A percentile compares a stretch with the other conserved stretches of the same genome.
phyloP scores from a whole-genome alignment of 2,329 filamentous ascomycete genomes.

The Blastomyces silverae region DNA sequence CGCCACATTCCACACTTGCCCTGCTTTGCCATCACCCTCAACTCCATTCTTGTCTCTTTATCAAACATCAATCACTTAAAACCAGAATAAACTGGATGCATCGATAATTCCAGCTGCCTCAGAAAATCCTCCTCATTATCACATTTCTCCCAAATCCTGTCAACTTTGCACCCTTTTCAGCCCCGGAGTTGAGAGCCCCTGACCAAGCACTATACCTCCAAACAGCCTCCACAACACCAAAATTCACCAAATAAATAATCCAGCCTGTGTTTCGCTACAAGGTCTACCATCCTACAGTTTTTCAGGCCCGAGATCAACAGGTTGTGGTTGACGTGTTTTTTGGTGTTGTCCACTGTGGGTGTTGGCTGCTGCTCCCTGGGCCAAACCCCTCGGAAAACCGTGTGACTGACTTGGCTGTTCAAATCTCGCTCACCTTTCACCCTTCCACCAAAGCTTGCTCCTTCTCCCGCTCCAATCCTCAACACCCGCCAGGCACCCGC shows the following conservation, averaged over 20 bases:
- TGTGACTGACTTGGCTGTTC: conserved; percentile 9
- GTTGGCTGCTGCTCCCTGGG: neutral
- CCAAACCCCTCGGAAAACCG: neutral
- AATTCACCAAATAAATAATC: conserved; percentile 9
- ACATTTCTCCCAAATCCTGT: neutral
- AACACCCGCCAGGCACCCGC: conserved; percentile 11
- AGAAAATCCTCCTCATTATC: neutral
- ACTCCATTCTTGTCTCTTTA: conserved; percentile 25
- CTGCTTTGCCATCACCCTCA: conserved; percentile 26
- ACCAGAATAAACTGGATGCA: conserved; percentile 17
- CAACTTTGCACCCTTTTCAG: neutral
- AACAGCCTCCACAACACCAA: neutral
- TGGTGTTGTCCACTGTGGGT: neutral
- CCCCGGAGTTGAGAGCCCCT: conserved; percentile 2
- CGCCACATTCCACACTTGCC: neutral
- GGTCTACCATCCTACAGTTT: neutral
- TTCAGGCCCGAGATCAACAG: neutral
- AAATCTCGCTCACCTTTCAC: conserved; percentile 22
- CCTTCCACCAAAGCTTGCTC: conserved; percentile 28
- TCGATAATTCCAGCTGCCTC: neutral
- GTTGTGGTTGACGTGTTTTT: conserved; percentile 6
- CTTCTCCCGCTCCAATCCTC: conserved; percentile 24
- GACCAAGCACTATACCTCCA: neutral
- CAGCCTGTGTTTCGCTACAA: neutral
- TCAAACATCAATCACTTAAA: conserved; percentile 17